Evolutionary conservation across 2,329 filamentous ascomycete species (phyloP).

Genomic region (Lachnellula occidentalis): DNA sequence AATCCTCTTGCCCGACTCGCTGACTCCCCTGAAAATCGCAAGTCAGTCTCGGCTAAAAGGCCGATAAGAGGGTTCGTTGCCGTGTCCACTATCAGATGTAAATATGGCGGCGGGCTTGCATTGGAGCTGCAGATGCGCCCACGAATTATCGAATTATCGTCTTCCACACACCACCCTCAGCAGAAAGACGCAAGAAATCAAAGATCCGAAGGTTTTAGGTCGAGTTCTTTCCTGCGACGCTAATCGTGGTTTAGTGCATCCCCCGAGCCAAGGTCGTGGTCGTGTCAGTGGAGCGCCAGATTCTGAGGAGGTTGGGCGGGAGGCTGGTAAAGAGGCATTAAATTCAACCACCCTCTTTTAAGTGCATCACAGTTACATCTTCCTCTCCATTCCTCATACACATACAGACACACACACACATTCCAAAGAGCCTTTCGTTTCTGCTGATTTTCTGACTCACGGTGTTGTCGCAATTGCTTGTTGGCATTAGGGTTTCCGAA

Average conservation of each 20-base stretch:
- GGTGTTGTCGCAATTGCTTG: slow-evolving; percentile 3
- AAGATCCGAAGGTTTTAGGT: neutral
- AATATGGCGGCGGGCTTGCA: neutral
- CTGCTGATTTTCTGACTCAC: slow-evolving; percentile 4
- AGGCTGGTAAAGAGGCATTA: slow-evolving; percentile 1
- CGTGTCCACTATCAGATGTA: neutral
- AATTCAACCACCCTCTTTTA: slow-evolving; percentile 18
- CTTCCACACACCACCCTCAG: neutral
- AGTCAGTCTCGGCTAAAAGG: neutral
- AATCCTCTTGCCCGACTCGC: neutral
- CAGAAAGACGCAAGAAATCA: neutral
- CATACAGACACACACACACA: neutral
- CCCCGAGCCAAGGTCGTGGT: neutral
- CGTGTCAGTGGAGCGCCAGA: neutral
- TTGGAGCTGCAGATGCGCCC: neutral
- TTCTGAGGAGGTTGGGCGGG: slow-evolving; percentile 2
- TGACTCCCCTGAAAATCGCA: neutral
- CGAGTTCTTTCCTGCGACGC: neutral
- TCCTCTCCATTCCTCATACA: slow-evolving; percentile 18
- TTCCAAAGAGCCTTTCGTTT: slow-evolving; percentile 11
- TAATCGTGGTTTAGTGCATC: neutral
- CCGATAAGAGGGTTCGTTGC: neutral
- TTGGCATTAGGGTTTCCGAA: neutral
- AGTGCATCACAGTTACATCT: slow-evolving; percentile 6
- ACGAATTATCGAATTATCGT: neutral